These are phyloP conservation scores for Xerocomus spinulosus DNA, from an alignment of 768 basidiomycete genomes.

Conservation along the genomic window DNA sequence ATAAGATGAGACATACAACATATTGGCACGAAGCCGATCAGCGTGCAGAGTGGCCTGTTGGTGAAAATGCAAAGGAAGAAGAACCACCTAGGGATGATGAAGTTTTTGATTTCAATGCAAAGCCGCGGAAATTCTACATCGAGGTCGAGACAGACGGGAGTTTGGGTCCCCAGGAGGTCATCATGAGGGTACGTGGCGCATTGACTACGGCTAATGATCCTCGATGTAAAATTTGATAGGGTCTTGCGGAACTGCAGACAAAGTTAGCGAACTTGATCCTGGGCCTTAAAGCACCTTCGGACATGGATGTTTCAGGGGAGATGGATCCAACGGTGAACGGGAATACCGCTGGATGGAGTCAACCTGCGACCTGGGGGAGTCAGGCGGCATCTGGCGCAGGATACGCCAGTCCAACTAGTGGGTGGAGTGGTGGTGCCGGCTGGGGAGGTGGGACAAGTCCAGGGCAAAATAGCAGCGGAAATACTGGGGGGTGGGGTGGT, in stretches of 20 bases:
- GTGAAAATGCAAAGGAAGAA: slow-evolving; percentile 82
- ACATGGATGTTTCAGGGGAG: slow-evolving; percentile 46
- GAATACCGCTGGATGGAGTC: slow-evolving; percentile 18
- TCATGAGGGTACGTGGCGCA: slow-evolving; percentile 60
- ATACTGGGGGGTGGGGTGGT: slow-evolving; percentile 24
- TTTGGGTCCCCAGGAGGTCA: slow-evolving; percentile 81
- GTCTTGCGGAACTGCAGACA: slow-evolving; percentile 70
- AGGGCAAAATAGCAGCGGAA: slow-evolving; percentile 21
- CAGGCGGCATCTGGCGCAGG: slow-evolving; percentile 30
- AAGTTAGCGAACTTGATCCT: slow-evolving; percentile 79
- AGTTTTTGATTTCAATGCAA: slow-evolving; percentile 82
- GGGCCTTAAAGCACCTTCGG: slow-evolving; percentile 61
- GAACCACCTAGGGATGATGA: slow-evolving; percentile 76
- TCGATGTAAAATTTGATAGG: slow-evolving; percentile 38
- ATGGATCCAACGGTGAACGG: slow-evolving; percentile 32
- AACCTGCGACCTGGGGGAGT: slow-evolving; percentile 25
- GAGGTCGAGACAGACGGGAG: slow-evolving; percentile 95
- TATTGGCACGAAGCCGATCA: slow-evolving; percentile 89
- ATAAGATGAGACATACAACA: slow-evolving; percentile 91
- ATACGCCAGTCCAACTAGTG: slow-evolving; percentile 28
- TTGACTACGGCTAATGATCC: background rate
- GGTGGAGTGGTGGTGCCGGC: slow-evolving; percentile 27
- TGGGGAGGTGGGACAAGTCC: slow-evolving; percentile 23
- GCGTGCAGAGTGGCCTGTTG: slow-evolving; percentile 86
- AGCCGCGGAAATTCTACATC: slow-evolving; percentile 88